Base-by-base conservation (phyloP, 1,284 basidiomycete species). In the Marasmius sp. region DNA sequence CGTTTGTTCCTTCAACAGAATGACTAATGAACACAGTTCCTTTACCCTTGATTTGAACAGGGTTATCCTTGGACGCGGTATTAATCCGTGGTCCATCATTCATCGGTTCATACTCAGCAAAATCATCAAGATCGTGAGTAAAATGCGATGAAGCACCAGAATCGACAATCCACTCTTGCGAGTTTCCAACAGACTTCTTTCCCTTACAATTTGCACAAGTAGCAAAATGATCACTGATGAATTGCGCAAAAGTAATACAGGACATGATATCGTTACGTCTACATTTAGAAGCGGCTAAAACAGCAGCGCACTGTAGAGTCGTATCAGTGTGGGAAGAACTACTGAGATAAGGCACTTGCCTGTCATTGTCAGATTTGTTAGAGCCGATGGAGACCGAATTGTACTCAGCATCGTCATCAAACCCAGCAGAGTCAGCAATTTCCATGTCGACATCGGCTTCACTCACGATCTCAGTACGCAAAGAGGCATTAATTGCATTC, bases 141-240 rank as follows among this genome's bases (percentile, higher is more conserved):
- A 60, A 60, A 37, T 60, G 59, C 3, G 11, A 18, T 36, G 52
- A 60, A 36, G 59, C 59, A 18, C 59, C 59, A 4, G 59, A 60
- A 38, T 60, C 59, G 3, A 60, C 41, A 41, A 60, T 55, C 53
- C 53, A 55, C 27, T 34, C 22, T 14, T 27, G 14, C 14, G n/a
- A 20, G 14, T 55, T 14, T 34, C 27, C 27, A 27, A 5, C 5
- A 2, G 49, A 1, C 38, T 55, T 11, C 16, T 38, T 34, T 14
- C 53, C 36, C 20, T 55, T 38, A 38, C 53, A 55, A 16, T 11
- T 12, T 2, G 53, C 27, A 37, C 22, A 55, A 2, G 12, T 11
- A 5, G 53, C 53, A 55, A 45, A 45, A 6, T 45, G 43, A 45
- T 45, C 18, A 45, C 18, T 6, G 6, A 45, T 14, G 4, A 2